phyloP scores from a whole-genome alignment of 352 stramenopile genomes.

The Phytopythium kandeliae region DNA sequence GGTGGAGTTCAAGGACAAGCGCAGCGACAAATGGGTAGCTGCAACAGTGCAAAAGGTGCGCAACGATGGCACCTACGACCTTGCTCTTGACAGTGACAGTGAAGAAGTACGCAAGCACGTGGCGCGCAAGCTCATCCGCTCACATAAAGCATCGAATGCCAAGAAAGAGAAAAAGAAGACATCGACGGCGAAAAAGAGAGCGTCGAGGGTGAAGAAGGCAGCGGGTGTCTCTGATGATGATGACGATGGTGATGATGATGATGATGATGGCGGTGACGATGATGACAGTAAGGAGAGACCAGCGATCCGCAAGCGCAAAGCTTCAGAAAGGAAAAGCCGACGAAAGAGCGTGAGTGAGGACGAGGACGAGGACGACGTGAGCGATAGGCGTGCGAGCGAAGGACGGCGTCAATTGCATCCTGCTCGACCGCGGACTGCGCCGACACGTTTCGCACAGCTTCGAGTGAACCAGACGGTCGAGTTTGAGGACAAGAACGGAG shows the following conservation, averaged over 20 bases:
- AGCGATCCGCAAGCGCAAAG: slow-evolving; percentile 19
- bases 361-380: slow-evolving; percentile 10
- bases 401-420: slow-evolving; percentile 6
- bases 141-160: slow-evolving; percentile 8
- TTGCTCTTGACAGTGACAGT: slow-evolving; percentile 36
- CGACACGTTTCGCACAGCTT: slow-evolving; percentile 19
- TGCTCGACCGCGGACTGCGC: not conserved
- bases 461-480: slow-evolving; percentile 44
- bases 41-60: slow-evolving; percentile 26
- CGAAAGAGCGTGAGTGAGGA: slow-evolving; percentile 9
- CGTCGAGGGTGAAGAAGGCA: too few species aligned
- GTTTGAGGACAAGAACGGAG: slow-evolving; percentile 42
- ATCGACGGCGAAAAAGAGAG: slow-evolving; percentile 1
- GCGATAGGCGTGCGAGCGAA: slow-evolving; percentile 15
- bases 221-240: too few species aligned
- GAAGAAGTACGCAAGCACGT: slow-evolving; percentile 26
- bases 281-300: slow-evolving; percentile 15
- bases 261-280: too few species aligned
- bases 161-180: slow-evolving; percentile 13
- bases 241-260: too few species aligned
- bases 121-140: slow-evolving; percentile 17
- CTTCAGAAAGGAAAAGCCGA: slow-evolving; percentile 5
- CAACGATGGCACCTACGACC: slow-evolving; percentile 43
- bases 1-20: slow-evolving; percentile 37
- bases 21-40: slow-evolving; percentile 21